Evolutionary conservation across 2,329 filamentous ascomycete species (phyloP).

Genomic region (Pseudopithomyces maydicus): DNA sequence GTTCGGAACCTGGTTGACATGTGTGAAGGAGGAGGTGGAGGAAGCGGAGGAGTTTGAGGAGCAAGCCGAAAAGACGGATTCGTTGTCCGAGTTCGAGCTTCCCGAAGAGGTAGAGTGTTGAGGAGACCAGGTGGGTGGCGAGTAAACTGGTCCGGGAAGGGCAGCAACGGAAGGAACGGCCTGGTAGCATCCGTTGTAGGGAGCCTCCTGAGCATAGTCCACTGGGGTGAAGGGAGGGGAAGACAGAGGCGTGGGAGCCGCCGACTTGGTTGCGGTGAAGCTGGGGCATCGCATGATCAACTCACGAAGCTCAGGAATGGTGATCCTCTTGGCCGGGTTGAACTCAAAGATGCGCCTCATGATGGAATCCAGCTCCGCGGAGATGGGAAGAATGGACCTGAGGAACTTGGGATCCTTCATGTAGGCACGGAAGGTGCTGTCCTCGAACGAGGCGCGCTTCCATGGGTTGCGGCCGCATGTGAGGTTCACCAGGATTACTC

Average conservation of each 20-base stretch:
- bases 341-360: constrained; percentile 85
- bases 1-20: constrained; percentile 35
- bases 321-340: constrained; percentile 82
- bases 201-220: constrained; percentile 38
- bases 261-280: constrained; percentile 65
- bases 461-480: constrained; percentile 98
- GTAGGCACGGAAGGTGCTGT: constrained; percentile 93
- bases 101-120: constrained; percentile 43
- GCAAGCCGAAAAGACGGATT: constrained; percentile 47
- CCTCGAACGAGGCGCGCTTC: constrained; percentile 93
- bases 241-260: constrained; percentile 48
- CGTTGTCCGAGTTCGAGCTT: constrained; percentile 46
- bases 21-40: constrained; percentile 42
- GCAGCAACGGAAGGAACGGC: constrained; percentile 37
- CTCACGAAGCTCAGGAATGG: constrained; percentile 76
- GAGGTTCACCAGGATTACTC: constrained; percentile 95
- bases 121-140: constrained; percentile 30
- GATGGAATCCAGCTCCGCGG: constrained; percentile 86
- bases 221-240: constrained; percentile 51
- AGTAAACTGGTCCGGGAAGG: constrained; percentile 37
- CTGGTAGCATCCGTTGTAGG: constrained; percentile 37
- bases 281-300: constrained; percentile 76
- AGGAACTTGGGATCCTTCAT: constrained; percentile 84
- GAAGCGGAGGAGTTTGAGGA: constrained; percentile 45
- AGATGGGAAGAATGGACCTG: constrained; percentile 88